Conservation (phyloP, 805 yeast genomes). For the Candida tallmaniae region DNA sequence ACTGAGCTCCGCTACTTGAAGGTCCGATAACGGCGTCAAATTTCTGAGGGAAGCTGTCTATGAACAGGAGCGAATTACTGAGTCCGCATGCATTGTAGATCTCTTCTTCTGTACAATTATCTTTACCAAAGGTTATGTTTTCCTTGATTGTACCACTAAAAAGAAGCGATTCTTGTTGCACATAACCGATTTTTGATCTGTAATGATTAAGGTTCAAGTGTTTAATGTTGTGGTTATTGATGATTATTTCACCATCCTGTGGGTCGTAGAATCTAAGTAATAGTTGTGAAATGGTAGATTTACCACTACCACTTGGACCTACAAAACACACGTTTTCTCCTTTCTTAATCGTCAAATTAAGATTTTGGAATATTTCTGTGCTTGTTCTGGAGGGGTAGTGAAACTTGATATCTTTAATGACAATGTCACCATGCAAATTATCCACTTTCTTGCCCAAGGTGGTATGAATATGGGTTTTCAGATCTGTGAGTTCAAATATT, state of each 20-base stretch:
- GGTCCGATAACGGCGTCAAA: conserved; percentile 82
- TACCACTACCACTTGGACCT: conserved; percentile 97
- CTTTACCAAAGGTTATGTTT: conserved; percentile 75
- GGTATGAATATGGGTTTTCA: conserved; percentile 68
- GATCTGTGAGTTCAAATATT: conserved; percentile 79
- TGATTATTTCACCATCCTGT: conserved; percentile 51
- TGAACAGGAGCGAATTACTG: conserved; percentile 72
- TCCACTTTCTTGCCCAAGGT: conserved; percentile 51
- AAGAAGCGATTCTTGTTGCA: conserved; percentile 87
- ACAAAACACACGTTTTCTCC: conserved; percentile 93
- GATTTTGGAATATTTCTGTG: conserved; percentile 50
- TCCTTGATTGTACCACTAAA: conserved; percentile 84
- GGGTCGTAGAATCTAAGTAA: conserved; percentile 85
- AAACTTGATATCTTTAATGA: conserved; percentile 61
- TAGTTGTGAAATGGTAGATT: conserved; percentile 80
- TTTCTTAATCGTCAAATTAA: conserved; percentile 58
- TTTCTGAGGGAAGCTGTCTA: conserved; percentile 74
- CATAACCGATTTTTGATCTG: conserved; percentile 78
- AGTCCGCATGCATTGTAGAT: conserved; percentile 55
- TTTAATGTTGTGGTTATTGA: conserved; percentile 62
- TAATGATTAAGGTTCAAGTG: conserved; percentile 67
- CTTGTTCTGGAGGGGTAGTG: conserved; percentile 82
- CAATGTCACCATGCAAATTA: conserved; percentile 51
- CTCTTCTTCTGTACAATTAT: conserved; percentile 53
- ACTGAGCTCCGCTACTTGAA: conserved; percentile 62